These are phyloP conservation scores for Exophiala sp. DNA, from an alignment of 2,329 filamentous ascomycete genomes.

Conservation along the genomic window DNA sequence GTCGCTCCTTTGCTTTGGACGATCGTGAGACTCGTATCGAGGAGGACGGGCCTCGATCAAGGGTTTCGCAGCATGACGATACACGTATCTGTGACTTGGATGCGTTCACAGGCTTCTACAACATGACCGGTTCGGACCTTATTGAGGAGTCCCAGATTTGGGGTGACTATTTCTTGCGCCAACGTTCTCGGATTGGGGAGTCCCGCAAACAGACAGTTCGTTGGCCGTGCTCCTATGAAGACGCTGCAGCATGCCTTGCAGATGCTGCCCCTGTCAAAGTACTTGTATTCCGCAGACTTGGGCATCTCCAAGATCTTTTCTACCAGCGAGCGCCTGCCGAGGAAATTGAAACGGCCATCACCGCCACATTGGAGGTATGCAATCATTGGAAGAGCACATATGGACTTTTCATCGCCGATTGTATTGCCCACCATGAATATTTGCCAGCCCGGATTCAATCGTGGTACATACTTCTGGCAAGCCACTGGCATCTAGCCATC, in stretches of 20 bases:
- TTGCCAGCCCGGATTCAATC: constrained; percentile 55
- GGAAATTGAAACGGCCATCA: constrained; percentile 49
- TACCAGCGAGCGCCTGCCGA: constrained; percentile 38
- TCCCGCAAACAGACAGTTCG: constrained; percentile 37
- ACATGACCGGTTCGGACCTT: background rate
- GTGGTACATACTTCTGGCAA: constrained; percentile 58
- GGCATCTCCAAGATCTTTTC: constrained; percentile 53
- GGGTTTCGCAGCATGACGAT: constrained; percentile 4
- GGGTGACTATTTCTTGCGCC: constrained; percentile 38
- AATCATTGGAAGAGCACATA: constrained; percentile 55
- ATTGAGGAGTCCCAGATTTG: constrained; percentile 33
- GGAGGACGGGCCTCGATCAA: constrained; percentile 5
- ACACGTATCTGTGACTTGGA: constrained; percentile 7
- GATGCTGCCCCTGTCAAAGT: constrained; percentile 58
- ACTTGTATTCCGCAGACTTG: constrained; percentile 55
- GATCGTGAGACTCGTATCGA: constrained; percentile 46
- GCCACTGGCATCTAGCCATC: constrained; percentile 57
- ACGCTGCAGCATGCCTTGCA: constrained; percentile 48
- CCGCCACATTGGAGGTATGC: constrained; percentile 49
- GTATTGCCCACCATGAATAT: constrained; percentile 48
- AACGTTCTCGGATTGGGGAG: constrained; percentile 9
- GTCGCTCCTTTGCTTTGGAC: constrained; percentile 43
- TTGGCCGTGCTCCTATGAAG: constrained; percentile 53
- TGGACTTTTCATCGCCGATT: constrained; percentile 51
- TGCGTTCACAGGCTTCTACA: constrained; percentile 14